Evolutionary conservation across 169 alveolate species (phyloP).

Genomic region (Miamiensis avidus): DNA sequence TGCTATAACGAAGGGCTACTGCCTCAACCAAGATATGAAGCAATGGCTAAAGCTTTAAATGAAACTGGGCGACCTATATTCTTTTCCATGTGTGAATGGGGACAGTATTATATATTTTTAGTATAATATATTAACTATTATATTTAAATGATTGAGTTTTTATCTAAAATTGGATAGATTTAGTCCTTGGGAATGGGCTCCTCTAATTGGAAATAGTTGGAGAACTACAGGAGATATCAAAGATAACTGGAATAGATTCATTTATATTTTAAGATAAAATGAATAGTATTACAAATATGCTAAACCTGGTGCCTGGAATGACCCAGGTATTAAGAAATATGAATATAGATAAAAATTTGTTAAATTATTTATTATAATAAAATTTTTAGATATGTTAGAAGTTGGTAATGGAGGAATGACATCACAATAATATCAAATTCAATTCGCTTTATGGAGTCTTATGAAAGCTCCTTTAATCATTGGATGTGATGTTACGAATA

Average conservation of each 20-base stretch:
- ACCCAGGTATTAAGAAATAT: too few relatives aligned
- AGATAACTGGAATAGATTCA: constrained; percentile 52
- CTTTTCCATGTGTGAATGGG: constrained; percentile 81
- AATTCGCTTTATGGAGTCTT: constrained; percentile 82
- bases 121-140: too few relatives aligned
- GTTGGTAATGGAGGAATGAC: constrained; percentile 81
- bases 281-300: constrained; percentile 48
- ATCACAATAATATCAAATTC: constrained; percentile 62
- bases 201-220: constrained; percentile 71
- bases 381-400: constrained; percentile 88
- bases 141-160: too few relatives aligned
- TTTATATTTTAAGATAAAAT: constrained; percentile 15
- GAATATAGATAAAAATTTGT: too few relatives aligned
- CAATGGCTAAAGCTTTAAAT: constrained; percentile 67
- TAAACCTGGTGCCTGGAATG: constrained; percentile 81
- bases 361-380: too few relatives aligned
- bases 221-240: constrained; percentile 72
- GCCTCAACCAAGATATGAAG: constrained; percentile 57
- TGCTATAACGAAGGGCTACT: constrained; percentile 64
- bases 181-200: constrained; percentile 67
- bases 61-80: constrained; percentile 62
- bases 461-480: constrained; percentile 79
- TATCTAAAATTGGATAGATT: too few relatives aligned
- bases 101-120: too few relatives aligned
- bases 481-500: constrained; percentile 74